Base-by-base conservation (phyloP, 2,329 filamentous ascomycete genomes). In the Pleomassaria siparia region DNA sequence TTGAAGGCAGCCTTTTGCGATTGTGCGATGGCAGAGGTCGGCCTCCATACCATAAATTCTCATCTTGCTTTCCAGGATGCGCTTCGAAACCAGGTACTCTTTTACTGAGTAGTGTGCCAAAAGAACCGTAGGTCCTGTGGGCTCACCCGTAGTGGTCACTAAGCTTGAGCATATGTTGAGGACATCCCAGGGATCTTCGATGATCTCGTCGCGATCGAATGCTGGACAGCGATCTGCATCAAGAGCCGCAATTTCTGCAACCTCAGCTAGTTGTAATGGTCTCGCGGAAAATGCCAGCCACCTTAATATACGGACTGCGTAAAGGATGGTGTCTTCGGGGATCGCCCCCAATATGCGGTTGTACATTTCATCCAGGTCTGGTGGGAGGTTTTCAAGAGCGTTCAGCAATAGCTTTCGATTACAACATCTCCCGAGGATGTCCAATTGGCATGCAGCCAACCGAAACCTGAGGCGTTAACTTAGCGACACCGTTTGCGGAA, bases 51-150 rank as follows among this genome's bases (percentile, higher is more conserved):
- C 49, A 41, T 61, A 69, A 4, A 40, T 37, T 24, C 39, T 40
- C 46, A 57, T 59, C 36, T 29, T 20, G 7, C 60, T 56, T 55
- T 57, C 43, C 16, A 35, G 41, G 26, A 64, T 62, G 21, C 62
- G 58, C 11, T 58, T 50, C 32, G 65, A 69, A 0, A 61, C 12
- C 21, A 70, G 63, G 26, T 68, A 70, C 29, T 70, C 67, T 40
- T 67, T 55, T n/a, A 70, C 66, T 16, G 66, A 70, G 41, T 64
- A 70, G 44, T 70, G 67, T 33, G 65, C 62, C 12, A 70, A 50
- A 40, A 44, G 44, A 20, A 61, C 33, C 12, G 54, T 46, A 13
- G 36, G 43, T 30, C 42, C 12, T 4, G 30, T 15, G 26, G 45
- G 11, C 6, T 13, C 13, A 30, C 21, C 15, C 13, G 49, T 44